Base-by-base conservation (phyloP, 2,329 filamentous ascomycete genomes). In the Aureobasidium leucospermi region DNA sequence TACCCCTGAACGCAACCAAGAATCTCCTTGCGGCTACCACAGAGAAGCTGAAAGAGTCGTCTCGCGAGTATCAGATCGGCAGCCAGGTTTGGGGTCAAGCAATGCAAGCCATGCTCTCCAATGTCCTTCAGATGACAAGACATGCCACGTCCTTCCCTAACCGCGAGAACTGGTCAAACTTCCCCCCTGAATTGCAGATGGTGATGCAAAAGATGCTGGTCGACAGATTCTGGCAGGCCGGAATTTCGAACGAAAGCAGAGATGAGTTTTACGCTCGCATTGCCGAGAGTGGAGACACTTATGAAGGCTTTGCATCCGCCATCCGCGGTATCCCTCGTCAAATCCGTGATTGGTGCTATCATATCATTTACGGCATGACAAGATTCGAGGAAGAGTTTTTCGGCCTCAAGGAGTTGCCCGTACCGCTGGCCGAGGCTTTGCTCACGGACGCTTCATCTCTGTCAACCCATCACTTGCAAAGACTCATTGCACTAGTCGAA, bases 161-260 rank as follows among this genome's bases (percentile, higher is more conserved):
- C 67, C 84, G 89, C 1, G 79, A 83, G 19, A 95, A 91, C 68
- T 99, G 94, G 93, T 79, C 81, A 9, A 83, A 86, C 34, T 75
- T 96, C 15, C 87, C 91, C 1, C 71, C 78, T 10, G 90, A 95
- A 43, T 87, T 95, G 79, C 86, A 86, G 61, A 76, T 81, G 5
- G 84, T 96, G 56, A 88, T 97, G 41, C 83, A 85, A 45, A 84
- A 89, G 23, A 90, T 97, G 19, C 77, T 99, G 23, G 96, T 91
- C 13, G 94, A 99, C 73, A 83, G 94, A 28, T 99, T 99, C 72
- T 99, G 94, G 94, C 94, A 99, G 77, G 90, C 92, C 6, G 94
- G 94, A 9, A 99, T 99, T 53, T 97, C 94, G 0, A 89, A 87
- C 63, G 94, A 96, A 29, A 97, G 90, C 67, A 91, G 94, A 71